Conservation (phyloP, 2,329 filamentous ascomycete genomes). For the Xylaria sp. region DNA sequence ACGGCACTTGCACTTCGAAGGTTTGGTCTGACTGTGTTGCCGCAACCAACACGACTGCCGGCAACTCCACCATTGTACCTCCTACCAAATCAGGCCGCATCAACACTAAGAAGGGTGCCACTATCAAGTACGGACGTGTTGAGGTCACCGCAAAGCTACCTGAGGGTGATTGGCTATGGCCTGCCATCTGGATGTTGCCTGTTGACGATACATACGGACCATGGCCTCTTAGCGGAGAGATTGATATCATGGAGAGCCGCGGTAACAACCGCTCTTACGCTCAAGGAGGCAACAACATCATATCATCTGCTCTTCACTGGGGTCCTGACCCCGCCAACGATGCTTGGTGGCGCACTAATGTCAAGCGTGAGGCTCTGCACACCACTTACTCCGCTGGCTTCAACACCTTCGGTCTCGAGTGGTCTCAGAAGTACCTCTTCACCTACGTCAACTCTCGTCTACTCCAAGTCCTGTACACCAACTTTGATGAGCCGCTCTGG, state of each 20-base stretch:
- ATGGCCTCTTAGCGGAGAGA: constrained; percentile 83
- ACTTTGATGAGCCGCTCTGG: constrained; percentile 73
- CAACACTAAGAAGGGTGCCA: constrained; percentile 72
- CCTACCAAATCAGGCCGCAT: constrained; percentile 80
- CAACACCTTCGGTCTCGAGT: constrained; percentile 83
- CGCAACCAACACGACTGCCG: constrained; percentile 71
- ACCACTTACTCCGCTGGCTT: constrained; percentile 72
- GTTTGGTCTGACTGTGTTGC: constrained; percentile 67
- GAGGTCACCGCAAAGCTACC: constrained; percentile 81
- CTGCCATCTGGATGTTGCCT: constrained; percentile 90
- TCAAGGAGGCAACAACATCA: constrained; percentile 81
- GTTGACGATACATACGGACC: constrained; percentile 72
- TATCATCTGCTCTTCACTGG: constrained; percentile 82
- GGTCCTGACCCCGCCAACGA: constrained; percentile 75
- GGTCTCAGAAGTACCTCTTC: constrained; percentile 87
- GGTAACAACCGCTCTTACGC: constrained; percentile 81
- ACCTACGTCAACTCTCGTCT: constrained; percentile 83
- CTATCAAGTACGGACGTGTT: constrained; percentile 80
- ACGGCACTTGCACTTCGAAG: constrained; percentile 71
- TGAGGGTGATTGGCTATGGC: constrained; percentile 85
- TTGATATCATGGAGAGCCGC: constrained; percentile 80
- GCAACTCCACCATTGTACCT: constrained; percentile 76
- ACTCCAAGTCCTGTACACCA: constrained; percentile 79
- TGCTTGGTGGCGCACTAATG: constrained; percentile 83
- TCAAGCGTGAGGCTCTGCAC: constrained; percentile 75